Evolutionary conservation across 2,329 filamentous ascomycete genomes (phyloP), one percentile per base, ranked within the genome.

Genomic region (Triangularia verruculosa): DNA sequence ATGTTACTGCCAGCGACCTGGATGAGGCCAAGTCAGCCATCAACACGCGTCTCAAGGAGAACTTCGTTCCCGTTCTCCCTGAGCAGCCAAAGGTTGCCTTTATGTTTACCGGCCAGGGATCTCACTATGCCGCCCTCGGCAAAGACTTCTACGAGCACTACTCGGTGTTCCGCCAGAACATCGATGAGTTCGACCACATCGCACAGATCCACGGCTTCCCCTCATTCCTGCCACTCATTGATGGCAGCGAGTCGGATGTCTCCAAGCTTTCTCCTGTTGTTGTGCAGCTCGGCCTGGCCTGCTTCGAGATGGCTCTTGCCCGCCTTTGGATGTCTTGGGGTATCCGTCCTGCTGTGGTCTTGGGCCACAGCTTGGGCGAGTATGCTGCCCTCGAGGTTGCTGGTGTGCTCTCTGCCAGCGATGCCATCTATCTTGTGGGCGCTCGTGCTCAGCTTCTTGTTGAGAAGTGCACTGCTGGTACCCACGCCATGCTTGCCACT

Each of bases 361-460:
- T 86, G 13, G 85, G 85, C 17, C 85, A 86, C 74, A 90, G 87
- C 69, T 78, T 92, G 27, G 89, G 89, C 60, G 89, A 92, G 74
- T 92, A 91, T 70, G 88, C 89, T 39, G 89, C 89, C 47, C 83
- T 92, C 11, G 83, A 90, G 70, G 82, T 87, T 47, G 87, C 89
- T 60, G 89, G 89, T 57, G 88, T 92, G 15, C 78, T 92, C 28
- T 90, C 88, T 17, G 86, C 85, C 20, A 85, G 85, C 69, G 89
- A 92, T 72, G 86, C 89, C 71, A 84, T 94, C 61, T 88, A 87
- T 67, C 80, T 93, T 1, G 89, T 93, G 20, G 90, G 90, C 43
- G 75, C 79, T 60, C 84, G 91, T 67, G 89, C 90, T 15, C 78
- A 84, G 71, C 79, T 92, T 15, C 79, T 93, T 2, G 82, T 87